Evolutionary conservation across 208 protist species (phyloP), one percentile per base, ranked within the genome.

Genomic region (Leishmania gerbilli): DNA sequence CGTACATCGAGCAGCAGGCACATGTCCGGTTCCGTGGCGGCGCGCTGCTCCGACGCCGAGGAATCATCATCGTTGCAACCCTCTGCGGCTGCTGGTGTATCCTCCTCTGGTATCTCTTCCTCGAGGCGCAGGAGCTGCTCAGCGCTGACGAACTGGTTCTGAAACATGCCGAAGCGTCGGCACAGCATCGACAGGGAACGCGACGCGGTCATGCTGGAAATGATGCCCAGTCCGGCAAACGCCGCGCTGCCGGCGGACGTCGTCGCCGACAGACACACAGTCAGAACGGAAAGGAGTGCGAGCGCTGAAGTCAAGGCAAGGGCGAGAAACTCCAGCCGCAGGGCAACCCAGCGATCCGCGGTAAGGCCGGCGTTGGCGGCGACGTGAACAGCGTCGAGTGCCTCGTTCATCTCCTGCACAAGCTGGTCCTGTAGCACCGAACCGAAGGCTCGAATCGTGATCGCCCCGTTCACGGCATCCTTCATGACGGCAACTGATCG

Each of bases 141-240:
- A 8, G 90, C 91, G 79, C 90, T 91, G n/a, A 96, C 90, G 79
- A 89, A 96, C 80, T 94, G 89, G 77, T 89, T 88, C 76, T 96
- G 91, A 77, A 96, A 93, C 81, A 93, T 89, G 71, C 90, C 88
- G 24, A 90, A 80, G 82, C 89, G 82, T 19, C 90, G 85, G 82
- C 90, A 95, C 74, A 95, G 83, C 86, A 92, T 84, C 9, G 88
- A 88, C 40, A 95, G 77, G 64, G 88, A 86, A 27, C 84, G 83
- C 69, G 90, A 87, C 40, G 89, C 85, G 2, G 86, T 85, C 84
- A 96, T 89, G 80, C 90, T 90, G 31, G 85, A 87, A 60, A 93
- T 87, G 76, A 95, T 88, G 60, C 90, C 90, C 24, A 95, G 87
- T 7, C 89, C 93, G 3, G 91, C 93, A 77, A 93, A 95, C 42